These are phyloP conservation scores for Achlya hypogyna DNA, from an alignment of 352 stramenopile species.

Conservation along the genomic window DNA sequence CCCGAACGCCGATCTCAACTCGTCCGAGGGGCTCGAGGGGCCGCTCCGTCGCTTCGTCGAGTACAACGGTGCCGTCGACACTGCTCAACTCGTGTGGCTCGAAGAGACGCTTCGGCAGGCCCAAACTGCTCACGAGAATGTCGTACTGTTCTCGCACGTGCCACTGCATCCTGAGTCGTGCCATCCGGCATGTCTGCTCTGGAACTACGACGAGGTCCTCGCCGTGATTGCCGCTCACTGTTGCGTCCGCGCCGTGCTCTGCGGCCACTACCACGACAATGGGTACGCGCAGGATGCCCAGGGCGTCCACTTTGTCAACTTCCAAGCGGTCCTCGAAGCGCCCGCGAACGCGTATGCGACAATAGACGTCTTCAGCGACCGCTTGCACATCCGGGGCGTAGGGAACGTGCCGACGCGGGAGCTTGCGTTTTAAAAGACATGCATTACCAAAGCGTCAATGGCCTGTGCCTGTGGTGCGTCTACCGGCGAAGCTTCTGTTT, in stretches of 20 bases:
- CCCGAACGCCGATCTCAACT: slow-evolving; percentile 70
- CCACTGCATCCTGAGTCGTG: slow-evolving; percentile 35
- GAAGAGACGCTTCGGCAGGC: slow-evolving; percentile 29
- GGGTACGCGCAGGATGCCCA: slow-evolving; percentile 33
- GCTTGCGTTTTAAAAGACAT: slow-evolving; percentile 24
- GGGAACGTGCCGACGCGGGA: slow-evolving; percentile 52
- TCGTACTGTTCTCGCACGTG: slow-evolving; percentile 68
- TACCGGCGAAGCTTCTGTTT: slow-evolving; percentile 16
- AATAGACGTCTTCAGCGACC: slow-evolving; percentile 46
- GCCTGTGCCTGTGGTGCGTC: too few relatives aligned
- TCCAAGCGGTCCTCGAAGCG: slow-evolving; percentile 63
- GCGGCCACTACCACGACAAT: slow-evolving; percentile 54
- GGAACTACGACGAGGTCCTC: slow-evolving; percentile 70
- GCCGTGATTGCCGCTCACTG: slow-evolving; percentile 28
- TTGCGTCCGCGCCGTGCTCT: slow-evolving; percentile 59
- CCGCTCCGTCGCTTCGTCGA: slow-evolving; percentile 50
- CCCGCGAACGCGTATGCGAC: slow-evolving; percentile 49
- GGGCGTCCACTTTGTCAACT: slow-evolving; percentile 60
- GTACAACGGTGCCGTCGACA: slow-evolving; percentile 67
- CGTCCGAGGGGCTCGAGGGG: slow-evolving; percentile 37
- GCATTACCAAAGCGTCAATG: too few relatives aligned
- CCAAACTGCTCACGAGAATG: slow-evolving; percentile 28
- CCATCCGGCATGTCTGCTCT: slow-evolving; percentile 36
- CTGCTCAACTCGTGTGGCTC: slow-evolving; percentile 46
- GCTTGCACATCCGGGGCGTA: slow-evolving; percentile 41